phyloP scores from a whole-genome alignment of 1,139 yeast species.

The Kodamaea sp. region DNA sequence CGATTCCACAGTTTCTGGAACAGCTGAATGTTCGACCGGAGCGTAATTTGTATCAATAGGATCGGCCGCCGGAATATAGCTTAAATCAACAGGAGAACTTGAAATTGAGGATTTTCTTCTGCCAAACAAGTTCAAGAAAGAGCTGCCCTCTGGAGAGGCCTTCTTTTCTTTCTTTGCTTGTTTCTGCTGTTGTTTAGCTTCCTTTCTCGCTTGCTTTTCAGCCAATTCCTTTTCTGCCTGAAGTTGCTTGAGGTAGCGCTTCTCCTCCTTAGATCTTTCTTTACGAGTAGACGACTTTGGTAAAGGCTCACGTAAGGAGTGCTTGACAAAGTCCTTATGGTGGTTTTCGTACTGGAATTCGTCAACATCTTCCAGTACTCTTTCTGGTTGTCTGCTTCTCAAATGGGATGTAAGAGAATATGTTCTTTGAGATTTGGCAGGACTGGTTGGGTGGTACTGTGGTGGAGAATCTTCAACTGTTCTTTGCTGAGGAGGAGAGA shows the following conservation, averaged over 20 bases:
- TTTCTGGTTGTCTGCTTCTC: conserved; percentile 5
- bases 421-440: conserved; percentile 5
- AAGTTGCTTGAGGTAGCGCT: conserved; percentile 20
- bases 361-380: conserved; percentile 10
- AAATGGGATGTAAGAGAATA: conserved; percentile 9
- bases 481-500: conserved; percentile 1
- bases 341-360: conserved; percentile 40
- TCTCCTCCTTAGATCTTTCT: conserved; percentile 38
- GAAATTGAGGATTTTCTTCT: conserved; percentile 5
- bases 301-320: conserved; percentile 31
- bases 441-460: conserved; percentile 3
- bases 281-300: conserved; percentile 24
- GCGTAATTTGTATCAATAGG: too few relatives aligned
- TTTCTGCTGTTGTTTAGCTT: conserved; percentile 13
- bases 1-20: neutral
- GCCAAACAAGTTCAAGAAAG: conserved; percentile 5
- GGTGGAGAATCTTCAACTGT: conserved; percentile 3
- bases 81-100: neutral
- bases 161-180: conserved; percentile 9
- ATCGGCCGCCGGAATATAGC: too few relatives aligned
- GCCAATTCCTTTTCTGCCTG: conserved; percentile 12
- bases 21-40: too few relatives aligned
- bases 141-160: conserved; percentile 5
- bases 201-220: conserved; percentile 14
- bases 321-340: conserved; percentile 38